These are phyloP conservation scores for Polygonum maritimum DNA, from an alignment of 148 eudicot genomes.

Conservation along the genomic window DNA sequence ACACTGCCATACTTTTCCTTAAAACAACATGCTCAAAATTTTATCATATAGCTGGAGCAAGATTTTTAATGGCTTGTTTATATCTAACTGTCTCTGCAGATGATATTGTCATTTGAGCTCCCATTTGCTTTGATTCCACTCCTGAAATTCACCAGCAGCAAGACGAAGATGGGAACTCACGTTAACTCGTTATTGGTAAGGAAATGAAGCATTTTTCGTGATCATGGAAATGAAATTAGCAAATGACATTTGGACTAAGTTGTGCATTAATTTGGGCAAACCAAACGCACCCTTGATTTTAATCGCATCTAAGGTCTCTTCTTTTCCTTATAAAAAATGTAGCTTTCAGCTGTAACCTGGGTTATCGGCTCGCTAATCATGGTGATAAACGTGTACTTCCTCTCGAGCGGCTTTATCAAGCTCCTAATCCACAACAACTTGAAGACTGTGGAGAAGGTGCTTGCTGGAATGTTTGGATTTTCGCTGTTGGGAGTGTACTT, in stretches of 20 bases:
- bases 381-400: slow-evolving; percentile 79
- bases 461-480: slow-evolving; percentile 60
- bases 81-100: slow-evolving; percentile 33
- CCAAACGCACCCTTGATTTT: background rate
- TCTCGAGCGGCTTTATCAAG: slow-evolving; percentile 52
- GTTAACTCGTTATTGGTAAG: slow-evolving; percentile 67
- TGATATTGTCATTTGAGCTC: slow-evolving; percentile 96
- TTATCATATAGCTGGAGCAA: background rate
- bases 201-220: too few species aligned
- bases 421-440: slow-evolving; percentile 59
- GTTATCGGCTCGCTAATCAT: slow-evolving; percentile 77
- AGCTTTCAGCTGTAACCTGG: slow-evolving; percentile 87
- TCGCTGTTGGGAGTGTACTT: slow-evolving; percentile 60
- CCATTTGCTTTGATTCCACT: slow-evolving; percentile 98
- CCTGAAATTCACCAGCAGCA: slow-evolving; percentile 96
- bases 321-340: slow-evolving; percentile 4
- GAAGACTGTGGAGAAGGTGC: slow-evolving; percentile 32
- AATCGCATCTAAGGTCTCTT: background rate
- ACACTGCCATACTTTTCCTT: background rate
- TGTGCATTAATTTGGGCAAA: too few species aligned
- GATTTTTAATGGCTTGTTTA: background rate
- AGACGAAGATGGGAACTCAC: slow-evolving; percentile 82
- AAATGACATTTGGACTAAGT: too few species aligned
- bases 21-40: background rate
- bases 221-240: too few species aligned